Percentiles rank a stretch among this genome's conserved stretches.
These are phyloP conservation scores for Dentipellis sp. DNA, from an alignment of 768 basidiomycete genomes.

Conservation along the genomic window DNA sequence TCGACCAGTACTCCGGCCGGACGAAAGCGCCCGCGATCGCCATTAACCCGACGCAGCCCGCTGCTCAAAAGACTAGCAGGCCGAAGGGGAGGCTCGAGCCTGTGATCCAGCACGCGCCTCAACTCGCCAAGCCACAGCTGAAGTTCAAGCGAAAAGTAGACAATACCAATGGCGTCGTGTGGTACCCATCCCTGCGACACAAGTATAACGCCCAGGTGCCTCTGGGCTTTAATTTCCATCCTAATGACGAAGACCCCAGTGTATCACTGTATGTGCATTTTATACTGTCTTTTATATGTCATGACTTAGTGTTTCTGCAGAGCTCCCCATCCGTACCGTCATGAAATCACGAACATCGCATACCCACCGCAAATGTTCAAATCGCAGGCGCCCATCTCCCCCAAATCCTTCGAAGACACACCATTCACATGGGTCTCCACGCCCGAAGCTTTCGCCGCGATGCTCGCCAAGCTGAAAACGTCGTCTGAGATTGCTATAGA, in stretches of 20 bases:
- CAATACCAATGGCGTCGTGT: slow-evolving; percentile 48
- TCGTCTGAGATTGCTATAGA: slow-evolving; percentile 86
- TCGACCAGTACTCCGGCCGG: slow-evolving; percentile 72
- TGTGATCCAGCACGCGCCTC: slow-evolving; percentile 62
- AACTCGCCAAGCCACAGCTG: slow-evolving; percentile 77
- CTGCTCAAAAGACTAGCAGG: slow-evolving; percentile 19
- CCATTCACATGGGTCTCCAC: slow-evolving; percentile 69
- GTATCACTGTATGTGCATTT: slow-evolving; percentile 4
- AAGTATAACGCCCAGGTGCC: slow-evolving; percentile 85
- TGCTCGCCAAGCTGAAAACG: slow-evolving; percentile 59
- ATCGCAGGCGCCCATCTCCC: slow-evolving; percentile 37
- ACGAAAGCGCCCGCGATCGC: slow-evolving; percentile 58
- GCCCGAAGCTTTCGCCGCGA: slow-evolving; percentile 38
- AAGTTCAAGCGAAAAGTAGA: slow-evolving; percentile 51
- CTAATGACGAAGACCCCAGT: slow-evolving; percentile 18
- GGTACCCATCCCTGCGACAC: slow-evolving; percentile 59
- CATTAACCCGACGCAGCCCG: slow-evolving; percentile 31
- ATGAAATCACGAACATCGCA: slow-evolving; percentile 69
- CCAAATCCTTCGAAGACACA: slow-evolving; percentile 52
- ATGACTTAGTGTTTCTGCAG: slow-evolving; percentile 18
- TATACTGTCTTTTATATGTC: neutral
- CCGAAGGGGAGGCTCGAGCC: slow-evolving; percentile 43
- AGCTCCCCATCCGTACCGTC: slow-evolving; percentile 67
- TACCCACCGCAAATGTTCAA: slow-evolving; percentile 67
- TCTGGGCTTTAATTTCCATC: slow-evolving; percentile 49